phyloP scores from a whole-genome alignment of 768 basidiomycete genomes.

The Serendipita indica region DNA sequence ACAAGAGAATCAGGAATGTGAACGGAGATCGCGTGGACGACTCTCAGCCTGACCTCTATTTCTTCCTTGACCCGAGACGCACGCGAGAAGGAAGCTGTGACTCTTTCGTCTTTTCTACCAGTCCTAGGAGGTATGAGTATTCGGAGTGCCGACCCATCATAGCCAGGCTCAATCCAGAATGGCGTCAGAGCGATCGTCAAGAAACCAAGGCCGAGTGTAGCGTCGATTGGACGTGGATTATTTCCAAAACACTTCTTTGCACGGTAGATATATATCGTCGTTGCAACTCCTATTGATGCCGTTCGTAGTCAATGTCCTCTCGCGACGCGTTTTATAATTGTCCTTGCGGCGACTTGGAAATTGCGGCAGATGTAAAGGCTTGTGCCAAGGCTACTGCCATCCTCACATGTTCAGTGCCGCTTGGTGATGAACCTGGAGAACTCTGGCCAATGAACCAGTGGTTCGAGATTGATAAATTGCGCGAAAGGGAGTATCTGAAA shows the following conservation, averaged over 20 bases:
- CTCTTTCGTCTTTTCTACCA: constrained; percentile 70
- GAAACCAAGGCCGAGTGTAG: constrained; percentile 34
- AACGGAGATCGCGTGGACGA: constrained; percentile 25
- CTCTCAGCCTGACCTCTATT: constrained; percentile 47
- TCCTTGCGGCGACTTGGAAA: constrained; percentile 38
- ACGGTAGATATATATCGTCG: constrained; percentile 29
- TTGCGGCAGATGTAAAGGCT: constrained; percentile 40
- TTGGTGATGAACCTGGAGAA: constrained; percentile 50
- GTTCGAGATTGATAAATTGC: constrained; percentile 72
- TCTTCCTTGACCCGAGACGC: constrained; percentile 67
- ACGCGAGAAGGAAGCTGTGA: constrained; percentile 62
- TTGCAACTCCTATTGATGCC: neutral
- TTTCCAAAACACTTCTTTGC: constrained; percentile 33
- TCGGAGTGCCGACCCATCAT: constrained; percentile 67
- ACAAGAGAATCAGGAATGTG: constrained; percentile 37
- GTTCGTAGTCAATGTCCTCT: neutral
- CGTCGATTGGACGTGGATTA: constrained; percentile 53
- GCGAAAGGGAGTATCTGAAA: constrained; percentile 70
- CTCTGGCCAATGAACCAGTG: constrained; percentile 68
- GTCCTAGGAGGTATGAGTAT: constrained; percentile 62
- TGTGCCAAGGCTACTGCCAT: constrained; percentile 68
- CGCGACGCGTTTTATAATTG: constrained; percentile 47
- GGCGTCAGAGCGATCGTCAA: constrained; percentile 48
- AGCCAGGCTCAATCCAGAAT: constrained; percentile 54
- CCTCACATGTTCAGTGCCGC: constrained; percentile 59